Evolutionary conservation across 305 asterid genomes (phyloP).

Genomic region (Andrographis paniculata): DNA sequence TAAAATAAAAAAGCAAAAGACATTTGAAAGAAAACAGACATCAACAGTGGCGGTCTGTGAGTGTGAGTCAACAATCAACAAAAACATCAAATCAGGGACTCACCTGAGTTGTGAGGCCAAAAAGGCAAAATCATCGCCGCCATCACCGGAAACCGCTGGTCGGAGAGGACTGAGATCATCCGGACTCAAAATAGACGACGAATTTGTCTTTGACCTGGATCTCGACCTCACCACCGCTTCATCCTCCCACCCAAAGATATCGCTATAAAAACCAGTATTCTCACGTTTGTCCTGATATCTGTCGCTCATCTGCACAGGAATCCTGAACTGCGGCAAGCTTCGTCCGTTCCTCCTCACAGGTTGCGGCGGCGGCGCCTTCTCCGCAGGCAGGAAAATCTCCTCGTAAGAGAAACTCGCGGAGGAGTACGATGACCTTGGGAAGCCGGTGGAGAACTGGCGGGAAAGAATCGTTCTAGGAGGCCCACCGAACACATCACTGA

Average conservation of each 20-base stretch:
- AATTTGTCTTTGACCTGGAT: slow-evolving; percentile 57
- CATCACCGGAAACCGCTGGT: slow-evolving; percentile 29
- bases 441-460: slow-evolving; percentile 32
- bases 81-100: neutral
- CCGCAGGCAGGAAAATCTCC: slow-evolving; percentile 41
- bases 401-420: slow-evolving; percentile 28
- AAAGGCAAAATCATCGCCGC: slow-evolving; percentile 32
- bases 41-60: slow-evolving; percentile 1
- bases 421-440: slow-evolving; percentile 19
- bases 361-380: slow-evolving; percentile 16
- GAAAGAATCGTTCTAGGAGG: slow-evolving; percentile 56
- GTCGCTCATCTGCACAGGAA: slow-evolving; percentile 30
- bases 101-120: slow-evolving; percentile 69
- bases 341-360: slow-evolving; percentile 28
- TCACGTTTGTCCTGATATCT: slow-evolving; percentile 16
- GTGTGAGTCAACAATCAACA: neutral
- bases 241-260: slow-evolving; percentile 62
- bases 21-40: slow-evolving; percentile 12
- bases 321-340: slow-evolving; percentile 57
- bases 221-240: slow-evolving; percentile 47
- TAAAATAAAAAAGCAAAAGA: slow-evolving; percentile 1
- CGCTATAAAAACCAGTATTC: slow-evolving; percentile 36
- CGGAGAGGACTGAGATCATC: slow-evolving; percentile 74
- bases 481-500: slow-evolving; percentile 69
- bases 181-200: slow-evolving; percentile 63